Base-by-base conservation (phyloP, 805 yeast species). In the Zygosaccharomyces rouxii region DNA sequence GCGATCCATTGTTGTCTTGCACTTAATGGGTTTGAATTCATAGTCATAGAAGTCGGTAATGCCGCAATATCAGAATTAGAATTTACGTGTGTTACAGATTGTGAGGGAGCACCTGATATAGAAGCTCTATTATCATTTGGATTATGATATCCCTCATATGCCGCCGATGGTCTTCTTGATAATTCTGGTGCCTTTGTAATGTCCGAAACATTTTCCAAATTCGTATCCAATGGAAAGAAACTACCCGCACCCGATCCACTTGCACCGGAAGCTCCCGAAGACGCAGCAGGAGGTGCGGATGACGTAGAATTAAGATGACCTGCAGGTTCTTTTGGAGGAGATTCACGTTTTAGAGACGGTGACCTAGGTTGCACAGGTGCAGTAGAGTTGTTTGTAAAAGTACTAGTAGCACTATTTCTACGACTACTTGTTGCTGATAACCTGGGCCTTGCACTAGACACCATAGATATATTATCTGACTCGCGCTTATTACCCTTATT, bases 1-100 rank as follows among this genome's bases (percentile, higher is more conserved):
- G 84, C 78, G 22, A 65, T 67, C 84, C 84, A 80, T 43, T 57
- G 60, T 21, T 26, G 48, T 25, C 19, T 30, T 6, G 16, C 35
- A 29, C 7, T 30, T 4, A 35, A 26, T 4, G 44, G 28, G 16
- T 7, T 16, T 13, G 44, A 30, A 14, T 31, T 33, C 23, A 14
- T 14, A 7, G 26, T 10, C 26, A 26, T 7, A 2, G 35, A 18
- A 16, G 16, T 41, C n/a, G 44, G 35, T 33, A 28, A 23, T 16
- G 26, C 37, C 1, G 44, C 18, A 19, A 39, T 4, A 5, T 39
- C 42, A 5, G 23, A 7, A 5, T 13, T 18, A 4, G 44, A 29
- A 16, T 14, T 41, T n/a, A 41, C 44, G 16, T 41, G 44, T 10
- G 44, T 29, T 7, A 29, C 22, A 5, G 43, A 26, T 14, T 28